Conservation (phyloP, 352 stramenopile genomes). For the Phytopythium delawarense region DNA sequence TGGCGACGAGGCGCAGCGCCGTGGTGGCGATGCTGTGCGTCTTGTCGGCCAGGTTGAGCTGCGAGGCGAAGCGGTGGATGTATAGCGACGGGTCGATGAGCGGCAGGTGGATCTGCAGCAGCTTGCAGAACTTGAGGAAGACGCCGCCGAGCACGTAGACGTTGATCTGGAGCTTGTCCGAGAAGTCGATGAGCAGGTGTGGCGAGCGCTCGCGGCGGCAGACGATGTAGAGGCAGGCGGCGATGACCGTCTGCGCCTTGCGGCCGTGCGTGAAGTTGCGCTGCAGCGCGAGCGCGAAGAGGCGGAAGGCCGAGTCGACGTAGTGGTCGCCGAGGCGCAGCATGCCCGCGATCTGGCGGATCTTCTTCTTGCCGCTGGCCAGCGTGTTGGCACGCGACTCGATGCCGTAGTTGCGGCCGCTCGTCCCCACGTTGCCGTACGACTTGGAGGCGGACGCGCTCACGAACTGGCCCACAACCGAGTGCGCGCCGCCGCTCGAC, state of each 20-base stretch:
- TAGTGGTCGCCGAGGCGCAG: conserved; percentile 93
- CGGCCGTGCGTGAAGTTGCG: conserved; percentile 97
- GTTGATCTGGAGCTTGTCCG: conserved; percentile 96
- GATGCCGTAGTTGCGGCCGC: conserved; percentile 90
- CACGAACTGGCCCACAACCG: conserved; percentile 96
- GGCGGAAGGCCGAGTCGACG: conserved; percentile 94
- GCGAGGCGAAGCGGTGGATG: conserved; percentile 97
- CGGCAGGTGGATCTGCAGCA: conserved; percentile 95
- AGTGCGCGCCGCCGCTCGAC: conserved; percentile 82
- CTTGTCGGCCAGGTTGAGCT: conserved; percentile 96
- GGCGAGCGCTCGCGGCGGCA: conserved; percentile 97
- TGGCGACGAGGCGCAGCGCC: conserved; percentile 92
- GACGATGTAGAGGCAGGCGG: conserved; percentile 98
- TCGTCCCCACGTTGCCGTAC: conserved; percentile 85
- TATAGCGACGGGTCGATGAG: conserved; percentile 99
- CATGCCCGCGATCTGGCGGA: conserved; percentile 91
- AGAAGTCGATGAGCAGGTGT: conserved; percentile 99
- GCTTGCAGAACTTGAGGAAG: conserved; percentile 90
- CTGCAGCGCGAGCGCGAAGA: conserved; percentile 95
- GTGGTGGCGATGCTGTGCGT: conserved; percentile 93
- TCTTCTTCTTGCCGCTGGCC: conserved; percentile 92
- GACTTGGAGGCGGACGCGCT: conserved; percentile 88
- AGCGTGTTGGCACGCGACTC: conserved; percentile 96
- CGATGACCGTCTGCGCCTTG: conserved; percentile 95
- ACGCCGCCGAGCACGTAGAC: conserved; percentile 85